Percentiles rank a stretch among this genome's conserved stretches.
Conservation (phyloP, 2,329 filamentous ascomycete genomes). For the Rugonectria rugulosa region DNA sequence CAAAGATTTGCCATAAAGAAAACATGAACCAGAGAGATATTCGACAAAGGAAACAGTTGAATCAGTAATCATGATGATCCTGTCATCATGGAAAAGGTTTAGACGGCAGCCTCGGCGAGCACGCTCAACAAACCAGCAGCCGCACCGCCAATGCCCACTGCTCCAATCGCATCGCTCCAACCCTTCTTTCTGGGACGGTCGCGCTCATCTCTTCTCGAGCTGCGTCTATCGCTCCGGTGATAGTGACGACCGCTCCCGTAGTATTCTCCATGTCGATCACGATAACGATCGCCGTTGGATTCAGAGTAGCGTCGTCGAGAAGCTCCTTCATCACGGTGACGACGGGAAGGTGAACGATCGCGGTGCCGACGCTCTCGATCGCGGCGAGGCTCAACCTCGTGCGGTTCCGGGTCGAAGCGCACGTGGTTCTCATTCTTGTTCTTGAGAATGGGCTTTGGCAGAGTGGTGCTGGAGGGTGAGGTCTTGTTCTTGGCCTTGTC, state of each 20-base stretch:
- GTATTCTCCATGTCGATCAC: constrained; percentile 47
- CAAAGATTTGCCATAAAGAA: constrained; percentile 8
- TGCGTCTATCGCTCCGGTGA: constrained; percentile 47
- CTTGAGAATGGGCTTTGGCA: constrained; percentile 67
- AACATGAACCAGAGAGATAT: constrained; percentile 7
- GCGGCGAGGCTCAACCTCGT: constrained; percentile 50
- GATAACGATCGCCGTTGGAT: constrained; percentile 32
- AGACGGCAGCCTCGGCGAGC: constrained; percentile 61
- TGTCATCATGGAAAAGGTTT: neutral
- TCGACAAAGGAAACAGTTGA: constrained; percentile 3
- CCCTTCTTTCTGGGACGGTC: constrained; percentile 53
- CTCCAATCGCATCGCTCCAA: constrained; percentile 62
- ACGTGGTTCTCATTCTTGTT: constrained; percentile 67
- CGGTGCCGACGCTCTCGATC: constrained; percentile 37
- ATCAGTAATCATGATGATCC: constrained; percentile 4
- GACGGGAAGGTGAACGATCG: constrained; percentile 29
- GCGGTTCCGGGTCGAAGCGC: constrained; percentile 58
- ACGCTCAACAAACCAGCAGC: constrained; percentile 66
- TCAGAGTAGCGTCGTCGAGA: constrained; percentile 39
- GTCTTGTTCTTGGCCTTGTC: constrained; percentile 42
- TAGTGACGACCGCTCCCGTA: constrained; percentile 45
- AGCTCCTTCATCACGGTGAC: constrained; percentile 26
- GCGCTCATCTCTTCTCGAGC: constrained; percentile 48
- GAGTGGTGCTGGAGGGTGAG: constrained; percentile 46
- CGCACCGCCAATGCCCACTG: constrained; percentile 67